phyloP scores from a whole-genome alignment of 2,329 filamentous ascomycete genomes.

The Chaetomiaceae sp. region DNA sequence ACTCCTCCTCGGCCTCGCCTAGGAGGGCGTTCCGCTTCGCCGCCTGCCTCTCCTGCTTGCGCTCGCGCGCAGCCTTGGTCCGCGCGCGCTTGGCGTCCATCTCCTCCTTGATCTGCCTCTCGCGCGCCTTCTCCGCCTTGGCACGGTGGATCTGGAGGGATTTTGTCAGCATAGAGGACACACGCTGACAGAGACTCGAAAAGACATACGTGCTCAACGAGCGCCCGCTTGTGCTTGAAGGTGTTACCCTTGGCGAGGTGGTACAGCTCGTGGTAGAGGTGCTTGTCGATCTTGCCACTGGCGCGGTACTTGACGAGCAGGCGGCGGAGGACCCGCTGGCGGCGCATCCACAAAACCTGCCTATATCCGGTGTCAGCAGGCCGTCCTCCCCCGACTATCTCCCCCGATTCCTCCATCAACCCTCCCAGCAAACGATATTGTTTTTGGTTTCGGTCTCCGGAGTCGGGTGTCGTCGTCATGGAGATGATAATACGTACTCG shows the following conservation, averaged over 20 bases:
- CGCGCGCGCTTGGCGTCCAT: slow-evolving; percentile 99
- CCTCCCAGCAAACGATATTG: background rate
- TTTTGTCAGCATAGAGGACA: slow-evolving; percentile 14
- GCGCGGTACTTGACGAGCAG: slow-evolving; percentile 99
- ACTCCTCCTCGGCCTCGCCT: slow-evolving; percentile 63
- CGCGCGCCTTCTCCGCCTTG: slow-evolving; percentile 98
- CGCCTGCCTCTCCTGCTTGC: slow-evolving; percentile 86
- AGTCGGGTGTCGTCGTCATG: background rate
- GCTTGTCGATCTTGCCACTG: slow-evolving; percentile 99
- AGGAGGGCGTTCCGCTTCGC: slow-evolving; percentile 86
- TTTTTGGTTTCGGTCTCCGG: slow-evolving; percentile 1
- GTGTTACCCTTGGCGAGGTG: slow-evolving; percentile 99
- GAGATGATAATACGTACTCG: slow-evolving; percentile 58
- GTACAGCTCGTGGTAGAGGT: slow-evolving; percentile 99
- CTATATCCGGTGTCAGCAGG: slow-evolving; percentile 44
- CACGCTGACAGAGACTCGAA: background rate
- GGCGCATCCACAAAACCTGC: slow-evolving; percentile 99
- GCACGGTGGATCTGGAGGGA: slow-evolving; percentile 88
- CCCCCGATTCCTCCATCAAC: background rate
- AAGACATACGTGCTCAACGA: slow-evolving; percentile 96
- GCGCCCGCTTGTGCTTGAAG: slow-evolving; percentile 99
- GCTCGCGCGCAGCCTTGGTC: slow-evolving; percentile 99
- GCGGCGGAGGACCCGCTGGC: slow-evolving; percentile 97
- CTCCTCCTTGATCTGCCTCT: slow-evolving; percentile 95
- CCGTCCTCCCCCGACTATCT: background rate